Percentiles rank a stretch among this genome's conserved stretches.
Conservation (phyloP, 1,284 basidiomycete genomes). For the Pseudozyma hubeiensis region DNA sequence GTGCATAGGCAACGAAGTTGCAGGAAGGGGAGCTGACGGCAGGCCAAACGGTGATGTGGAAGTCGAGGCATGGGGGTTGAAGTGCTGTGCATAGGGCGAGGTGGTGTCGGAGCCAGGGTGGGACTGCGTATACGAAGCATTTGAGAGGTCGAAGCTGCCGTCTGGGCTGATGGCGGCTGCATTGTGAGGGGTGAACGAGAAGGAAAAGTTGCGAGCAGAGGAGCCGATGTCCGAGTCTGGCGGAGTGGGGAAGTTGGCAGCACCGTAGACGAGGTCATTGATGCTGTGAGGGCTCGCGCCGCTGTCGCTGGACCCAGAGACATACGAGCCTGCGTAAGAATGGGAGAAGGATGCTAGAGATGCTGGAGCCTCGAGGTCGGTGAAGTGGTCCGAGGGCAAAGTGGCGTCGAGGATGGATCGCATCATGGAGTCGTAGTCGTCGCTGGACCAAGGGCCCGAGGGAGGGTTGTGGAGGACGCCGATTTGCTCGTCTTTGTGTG, state of each 20-base stretch:
- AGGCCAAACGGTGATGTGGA: conserved; percentile 34
- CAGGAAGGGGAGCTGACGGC: conserved; percentile 23
- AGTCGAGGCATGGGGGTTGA: conserved; percentile 22
- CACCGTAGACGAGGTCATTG: conserved; percentile 57
- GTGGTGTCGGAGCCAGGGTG: conserved; percentile 36
- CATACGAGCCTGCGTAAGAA: conserved; percentile 41
- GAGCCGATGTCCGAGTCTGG: conserved; percentile 38
- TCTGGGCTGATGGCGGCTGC: conserved; percentile 27
- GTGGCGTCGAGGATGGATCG: conserved; percentile 44
- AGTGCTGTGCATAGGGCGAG: conserved; percentile 28
- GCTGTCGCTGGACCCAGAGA: conserved; percentile 49
- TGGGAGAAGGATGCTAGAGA: conserved; percentile 41
- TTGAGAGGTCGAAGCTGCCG: conserved; percentile 21
- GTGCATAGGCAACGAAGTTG: conserved; percentile 11
- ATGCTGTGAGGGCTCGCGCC: conserved; percentile 50
- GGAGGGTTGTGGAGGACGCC: conserved; percentile 24
- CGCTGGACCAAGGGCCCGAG: conserved; percentile 41
- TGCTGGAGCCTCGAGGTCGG: conserved; percentile 37
- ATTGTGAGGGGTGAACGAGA: conserved; percentile 26
- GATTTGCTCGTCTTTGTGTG: conserved; percentile 25
- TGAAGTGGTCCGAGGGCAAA: conserved; percentile 27
- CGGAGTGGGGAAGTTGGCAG: conserved; percentile 45
- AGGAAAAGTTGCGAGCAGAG: conserved; percentile 32
- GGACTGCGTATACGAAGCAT: conserved; percentile 21
- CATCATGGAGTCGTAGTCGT: conserved; percentile 54